Evolutionary conservation across 1,284 basidiomycete species (phyloP).

Genomic region (Paramarasmius palmivorus): DNA sequence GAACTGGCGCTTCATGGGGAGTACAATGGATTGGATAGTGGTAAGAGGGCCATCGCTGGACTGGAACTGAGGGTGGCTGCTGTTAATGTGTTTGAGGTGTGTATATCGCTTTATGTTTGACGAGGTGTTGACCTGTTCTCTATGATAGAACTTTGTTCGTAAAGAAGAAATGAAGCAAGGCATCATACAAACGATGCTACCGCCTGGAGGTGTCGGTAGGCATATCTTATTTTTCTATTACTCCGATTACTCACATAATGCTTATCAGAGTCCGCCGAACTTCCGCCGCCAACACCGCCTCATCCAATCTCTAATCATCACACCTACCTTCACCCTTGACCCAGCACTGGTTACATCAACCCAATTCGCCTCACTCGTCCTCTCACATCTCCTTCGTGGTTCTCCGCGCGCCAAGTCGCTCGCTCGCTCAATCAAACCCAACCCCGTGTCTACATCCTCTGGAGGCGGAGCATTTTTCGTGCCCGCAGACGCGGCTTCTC

Average conservation of each 20-base stretch:
- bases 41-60: constrained; percentile 54
- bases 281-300: constrained; percentile 56
- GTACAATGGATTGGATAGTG: constrained; percentile 66
- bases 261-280: constrained; percentile 33
- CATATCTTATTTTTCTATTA: constrained; percentile 7
- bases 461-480: constrained; percentile 63
- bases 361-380: constrained; percentile 69
- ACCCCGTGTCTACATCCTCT: constrained; percentile 27
- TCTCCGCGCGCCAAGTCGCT: constrained; percentile 77
- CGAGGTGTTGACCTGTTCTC: not conserved
- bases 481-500: constrained; percentile 61
- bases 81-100: constrained; percentile 71
- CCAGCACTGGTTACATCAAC: constrained; percentile 56
- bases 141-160: constrained; percentile 66
- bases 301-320: constrained; percentile 59
- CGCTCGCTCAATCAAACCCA: constrained; percentile 67
- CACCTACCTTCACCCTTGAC: constrained; percentile 56
- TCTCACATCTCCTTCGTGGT: constrained; percentile 67
- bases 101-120: constrained; percentile 8
- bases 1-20: constrained; percentile 78
- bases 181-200: constrained; percentile 69
- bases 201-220: constrained; percentile 44
- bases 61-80: constrained; percentile 69
- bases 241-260: not conserved
- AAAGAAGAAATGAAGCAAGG: constrained; percentile 67